Percentiles rank a stretch among this genome's conserved stretches.
These are phyloP conservation scores for Epichloe glyceriae DNA, from an alignment of 2,329 filamentous ascomycete genomes.

Conservation along the genomic window DNA sequence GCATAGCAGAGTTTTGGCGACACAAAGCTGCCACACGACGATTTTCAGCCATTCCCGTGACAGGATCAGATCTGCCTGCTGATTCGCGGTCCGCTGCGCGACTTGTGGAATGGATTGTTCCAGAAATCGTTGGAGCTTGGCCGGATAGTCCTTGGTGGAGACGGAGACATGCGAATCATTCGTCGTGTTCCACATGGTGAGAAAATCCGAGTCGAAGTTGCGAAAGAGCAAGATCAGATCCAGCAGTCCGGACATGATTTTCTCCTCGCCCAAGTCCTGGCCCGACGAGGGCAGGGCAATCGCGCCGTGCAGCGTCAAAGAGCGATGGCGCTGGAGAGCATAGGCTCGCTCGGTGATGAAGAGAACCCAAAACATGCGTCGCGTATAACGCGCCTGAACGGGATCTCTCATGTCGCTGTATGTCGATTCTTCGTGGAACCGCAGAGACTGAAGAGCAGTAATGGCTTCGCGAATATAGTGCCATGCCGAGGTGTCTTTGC, in stretches of 20 bases:
- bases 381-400: slow-evolving; percentile 8
- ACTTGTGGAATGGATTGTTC: slow-evolving; percentile 6
- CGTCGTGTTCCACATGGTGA: slow-evolving; percentile 15
- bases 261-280: slow-evolving; percentile 10
- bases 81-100: slow-evolving; percentile 7
- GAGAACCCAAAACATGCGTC: slow-evolving; percentile 17
- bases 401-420: slow-evolving; percentile 9
- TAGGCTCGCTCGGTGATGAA: slow-evolving; percentile 22
- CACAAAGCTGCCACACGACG: slow-evolving; percentile 17
- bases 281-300: slow-evolving; percentile 13
- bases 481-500: slow-evolving; percentile 22
- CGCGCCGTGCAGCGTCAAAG: slow-evolving; percentile 13
- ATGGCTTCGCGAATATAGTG: slow-evolving; percentile 19
- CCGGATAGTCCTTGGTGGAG: slow-evolving; percentile 4
- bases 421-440: slow-evolving; percentile 16
- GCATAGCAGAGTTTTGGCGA: slow-evolving; percentile 10
- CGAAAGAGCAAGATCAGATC: slow-evolving; percentile 17
- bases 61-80: slow-evolving; percentile 15
- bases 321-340: slow-evolving; percentile 18
- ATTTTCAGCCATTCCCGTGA: slow-evolving; percentile 16
- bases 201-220: slow-evolving; percentile 15
- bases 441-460: slow-evolving; percentile 15
- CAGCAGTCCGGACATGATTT: slow-evolving; percentile 18
- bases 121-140: slow-evolving; percentile 7
- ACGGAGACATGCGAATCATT: not conserved